These are phyloP conservation scores for Cryphonectria radicalis DNA, from an alignment of 2,329 filamentous ascomycete species.

Conservation along the genomic window DNA sequence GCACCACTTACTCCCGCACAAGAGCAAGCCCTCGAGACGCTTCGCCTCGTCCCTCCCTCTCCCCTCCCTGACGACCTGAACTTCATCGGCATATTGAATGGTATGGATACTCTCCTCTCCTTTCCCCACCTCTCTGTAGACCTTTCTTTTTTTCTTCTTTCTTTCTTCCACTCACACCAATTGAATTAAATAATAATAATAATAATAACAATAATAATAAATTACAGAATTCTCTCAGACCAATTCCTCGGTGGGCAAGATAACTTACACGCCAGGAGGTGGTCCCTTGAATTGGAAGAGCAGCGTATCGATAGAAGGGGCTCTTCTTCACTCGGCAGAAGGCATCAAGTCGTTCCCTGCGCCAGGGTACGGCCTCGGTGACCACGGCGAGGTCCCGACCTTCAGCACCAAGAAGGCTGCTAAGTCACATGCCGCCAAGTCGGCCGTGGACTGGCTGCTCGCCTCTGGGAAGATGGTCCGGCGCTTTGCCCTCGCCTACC, in stretches of 20 bases:
- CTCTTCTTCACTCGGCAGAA: constrained; percentile 33
- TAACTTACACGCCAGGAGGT: constrained; percentile 34
- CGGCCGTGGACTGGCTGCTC: constrained; percentile 49
- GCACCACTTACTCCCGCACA: constrained; percentile 45
- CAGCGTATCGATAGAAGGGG: constrained; percentile 36
- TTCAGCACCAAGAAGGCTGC: constrained; percentile 58
- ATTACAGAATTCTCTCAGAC: constrained; percentile 1
- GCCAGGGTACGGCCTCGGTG: constrained; percentile 10
- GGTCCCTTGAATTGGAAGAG: constrained; percentile 34
- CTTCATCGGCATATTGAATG: constrained; percentile 45
- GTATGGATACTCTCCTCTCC: constrained; percentile 37
- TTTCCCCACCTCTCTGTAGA: too few species aligned
- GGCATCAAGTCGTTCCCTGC: constrained; percentile 29
- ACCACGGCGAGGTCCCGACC: constrained; percentile 35
- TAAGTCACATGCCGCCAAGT: constrained; percentile 57
- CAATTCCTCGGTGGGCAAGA: not conserved
- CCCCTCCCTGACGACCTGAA: constrained; percentile 35
- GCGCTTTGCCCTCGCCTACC: constrained; percentile 24
- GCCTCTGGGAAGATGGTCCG: constrained; percentile 36
- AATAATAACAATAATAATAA: too few species aligned
- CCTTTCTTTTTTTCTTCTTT: too few species aligned
- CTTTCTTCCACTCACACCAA: too few species aligned
- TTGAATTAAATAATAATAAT: too few species aligned
- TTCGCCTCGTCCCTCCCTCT: constrained; percentile 32
- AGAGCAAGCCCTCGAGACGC: constrained; percentile 44